Evolutionary conservation across 2,329 filamentous ascomycete species (phyloP).

Genomic region (Lecanicillium sp.): DNA sequence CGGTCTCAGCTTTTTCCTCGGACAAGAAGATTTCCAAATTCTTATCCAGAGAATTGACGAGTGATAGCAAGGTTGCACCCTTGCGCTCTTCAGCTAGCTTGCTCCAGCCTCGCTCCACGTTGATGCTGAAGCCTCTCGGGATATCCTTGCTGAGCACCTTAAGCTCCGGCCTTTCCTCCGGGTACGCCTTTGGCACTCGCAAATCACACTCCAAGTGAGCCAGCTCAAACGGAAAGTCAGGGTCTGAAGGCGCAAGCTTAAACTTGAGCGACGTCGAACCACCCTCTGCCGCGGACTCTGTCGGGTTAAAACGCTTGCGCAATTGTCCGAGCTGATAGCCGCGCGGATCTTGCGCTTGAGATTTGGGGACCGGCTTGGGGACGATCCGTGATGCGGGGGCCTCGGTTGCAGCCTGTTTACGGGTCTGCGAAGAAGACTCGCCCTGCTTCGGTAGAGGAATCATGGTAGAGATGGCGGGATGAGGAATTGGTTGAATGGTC

Average conservation of each 20-base stretch:
- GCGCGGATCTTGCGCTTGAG: constrained; percentile 59
- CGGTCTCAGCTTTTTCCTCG: constrained; percentile 61
- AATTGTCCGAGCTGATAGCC: constrained; percentile 70
- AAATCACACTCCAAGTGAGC: constrained; percentile 60
- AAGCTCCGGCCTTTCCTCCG: constrained; percentile 48
- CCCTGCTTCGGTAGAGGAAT: constrained; percentile 25
- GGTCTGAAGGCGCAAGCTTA: constrained; percentile 65
- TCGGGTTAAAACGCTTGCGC: constrained; percentile 53
- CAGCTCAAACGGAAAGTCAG: constrained; percentile 76
- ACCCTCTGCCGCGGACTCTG: constrained; percentile 32
- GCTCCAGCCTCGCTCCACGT: constrained; percentile 69
- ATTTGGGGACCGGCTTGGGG: constrained; percentile 56
- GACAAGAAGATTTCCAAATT: constrained; percentile 63
- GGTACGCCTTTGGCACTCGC: constrained; percentile 57
- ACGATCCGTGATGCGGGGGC: constrained; percentile 44
- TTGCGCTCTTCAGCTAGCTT: constrained; percentile 48
- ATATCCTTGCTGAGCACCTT: constrained; percentile 62
- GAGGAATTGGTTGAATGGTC: constrained; percentile 6
- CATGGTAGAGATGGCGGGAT: constrained; percentile 21
- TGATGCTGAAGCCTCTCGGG: constrained; percentile 64
- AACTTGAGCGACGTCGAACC: constrained; percentile 54
- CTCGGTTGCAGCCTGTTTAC: constrained; percentile 39
- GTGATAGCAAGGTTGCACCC: constrained; percentile 52
- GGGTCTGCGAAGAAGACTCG: constrained; percentile 21
- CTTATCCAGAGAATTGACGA: constrained; percentile 65